Evolutionary conservation across 2,329 filamentous ascomycete genomes (phyloP).

Genomic region (Tolypocladium ovalisporum): DNA sequence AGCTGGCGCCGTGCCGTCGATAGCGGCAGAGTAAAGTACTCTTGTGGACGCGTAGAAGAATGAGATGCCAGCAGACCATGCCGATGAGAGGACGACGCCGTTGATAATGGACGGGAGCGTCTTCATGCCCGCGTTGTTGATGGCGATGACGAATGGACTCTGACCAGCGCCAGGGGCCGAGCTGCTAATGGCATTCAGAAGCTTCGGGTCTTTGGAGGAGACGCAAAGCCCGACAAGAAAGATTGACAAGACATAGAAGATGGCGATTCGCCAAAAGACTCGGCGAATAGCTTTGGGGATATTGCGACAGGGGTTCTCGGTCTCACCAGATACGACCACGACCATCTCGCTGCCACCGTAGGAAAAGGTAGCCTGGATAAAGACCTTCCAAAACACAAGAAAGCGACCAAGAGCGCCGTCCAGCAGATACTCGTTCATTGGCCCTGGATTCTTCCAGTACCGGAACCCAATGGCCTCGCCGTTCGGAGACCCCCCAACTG

Average conservation of each 20-base stretch:
- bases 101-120: constrained; percentile 41
- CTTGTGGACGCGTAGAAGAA: constrained; percentile 42
- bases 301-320: constrained; percentile 22
- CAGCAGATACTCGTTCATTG: constrained; percentile 29
- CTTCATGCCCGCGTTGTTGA: constrained; percentile 33
- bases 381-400: constrained; percentile 31
- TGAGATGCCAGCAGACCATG: constrained; percentile 47
- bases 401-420: constrained; percentile 27
- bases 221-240: constrained; percentile 26
- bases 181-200: constrained; percentile 37
- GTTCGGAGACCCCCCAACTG: constrained; percentile 32
- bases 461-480: constrained; percentile 32
- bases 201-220: constrained; percentile 21
- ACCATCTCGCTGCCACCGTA: constrained; percentile 32
- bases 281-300: constrained; percentile 22
- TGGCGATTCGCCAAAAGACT: constrained; percentile 22
- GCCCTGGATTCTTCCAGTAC: constrained; percentile 32
- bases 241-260: constrained; percentile 25
- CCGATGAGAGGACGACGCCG: constrained; percentile 45
- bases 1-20: constrained; percentile 29
- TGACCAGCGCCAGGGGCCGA: constrained; percentile 27
- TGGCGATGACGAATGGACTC: constrained; percentile 46
- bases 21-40: constrained; percentile 34
- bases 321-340: constrained; percentile 25
- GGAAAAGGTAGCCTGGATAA: constrained; percentile 36